Base-by-base conservation (phyloP, 106 monocot genomes). In the Cymbidium sinense region DNA sequence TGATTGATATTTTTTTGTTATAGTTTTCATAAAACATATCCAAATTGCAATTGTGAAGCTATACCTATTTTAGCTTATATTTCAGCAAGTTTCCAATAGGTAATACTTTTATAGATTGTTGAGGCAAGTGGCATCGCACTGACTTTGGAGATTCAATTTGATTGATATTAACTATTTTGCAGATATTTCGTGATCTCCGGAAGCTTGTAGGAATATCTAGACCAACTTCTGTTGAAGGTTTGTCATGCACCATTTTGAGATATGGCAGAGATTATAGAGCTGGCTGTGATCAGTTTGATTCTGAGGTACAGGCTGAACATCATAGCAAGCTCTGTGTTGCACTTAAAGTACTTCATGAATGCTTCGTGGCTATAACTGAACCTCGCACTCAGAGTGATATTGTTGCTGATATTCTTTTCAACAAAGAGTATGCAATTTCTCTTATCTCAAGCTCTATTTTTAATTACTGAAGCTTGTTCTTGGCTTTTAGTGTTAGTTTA, bases 331-430 rank as follows among this genome's bases (percentile, higher is more conserved):
- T 93, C 17, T 80, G 55, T 79, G 75, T 88, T 80, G 90, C 93
- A 31, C 75, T 93, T 34, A 81, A 88, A 78, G 80, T 90, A 76
- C 80, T 93, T 36, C 88, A 93, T 75, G 93, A 93, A 78, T 93
- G 93, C 43, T 93, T 93, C 76, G 81, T 86, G 27, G 51, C 82
- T 31, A 90, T 93, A 4, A 75, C 78, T 31, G 93, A 93, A 73
- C 81, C 90, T 64, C 90, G 90, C 25, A 93, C 86, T 11, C 54
- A 75, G n/a, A 86, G 75, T 35, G 93, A 93, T 76, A 51, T 93
- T 81, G 70, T 85, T 67, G 58, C 81, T 44, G 93, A 93, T 80
- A 37, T 93, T 61, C 11, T 93, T 79, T 93, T 88, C 76, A 93
- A 86, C 72, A 86, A 75, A 86, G 88, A 88, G 93, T 93, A 78